Evolutionary conservation across 164 flowering plant species (phyloP).

Genomic region (Annona squamosa): DNA sequence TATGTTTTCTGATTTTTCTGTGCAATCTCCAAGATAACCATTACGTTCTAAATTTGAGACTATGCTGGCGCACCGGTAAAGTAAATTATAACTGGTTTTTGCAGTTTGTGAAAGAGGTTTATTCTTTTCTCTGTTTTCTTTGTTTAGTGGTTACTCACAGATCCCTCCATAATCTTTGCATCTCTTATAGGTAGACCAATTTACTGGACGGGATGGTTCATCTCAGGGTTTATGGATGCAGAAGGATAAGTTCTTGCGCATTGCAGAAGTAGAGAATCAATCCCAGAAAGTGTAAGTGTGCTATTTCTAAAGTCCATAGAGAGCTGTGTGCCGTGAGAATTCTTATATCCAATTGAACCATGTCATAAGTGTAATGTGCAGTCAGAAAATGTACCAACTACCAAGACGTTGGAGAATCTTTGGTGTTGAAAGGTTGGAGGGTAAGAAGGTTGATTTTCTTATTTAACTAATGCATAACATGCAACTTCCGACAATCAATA

Average conservation of each 20-base stretch:
- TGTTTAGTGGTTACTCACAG: no score
- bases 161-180: background rate
- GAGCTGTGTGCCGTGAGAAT: background rate
- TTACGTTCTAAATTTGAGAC: no score
- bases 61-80: no score
- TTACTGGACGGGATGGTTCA: conserved; percentile 20
- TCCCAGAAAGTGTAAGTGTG: conserved; percentile 55
- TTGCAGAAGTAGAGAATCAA: conserved; percentile 38
- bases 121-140: no score
- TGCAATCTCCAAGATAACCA: no score
- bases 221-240: conserved; percentile 31
- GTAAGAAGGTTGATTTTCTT: background rate
- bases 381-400: background rate
- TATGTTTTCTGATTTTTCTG: no score
- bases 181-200: conserved; percentile 29
- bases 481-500: no score
- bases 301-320: conserved; percentile 3
- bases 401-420: background rate
- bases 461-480: no score
- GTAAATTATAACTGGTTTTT: no score
- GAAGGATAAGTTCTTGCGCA: conserved; percentile 16
- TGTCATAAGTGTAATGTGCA: background rate
- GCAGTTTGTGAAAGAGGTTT: no score
- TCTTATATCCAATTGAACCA: background rate
- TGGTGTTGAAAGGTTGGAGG: background rate